A percentile compares a stretch with the other conserved stretches of the same genome.
Evolutionary conservation across 306 rosid species (phyloP).

Genomic region (Rosa persica): DNA sequence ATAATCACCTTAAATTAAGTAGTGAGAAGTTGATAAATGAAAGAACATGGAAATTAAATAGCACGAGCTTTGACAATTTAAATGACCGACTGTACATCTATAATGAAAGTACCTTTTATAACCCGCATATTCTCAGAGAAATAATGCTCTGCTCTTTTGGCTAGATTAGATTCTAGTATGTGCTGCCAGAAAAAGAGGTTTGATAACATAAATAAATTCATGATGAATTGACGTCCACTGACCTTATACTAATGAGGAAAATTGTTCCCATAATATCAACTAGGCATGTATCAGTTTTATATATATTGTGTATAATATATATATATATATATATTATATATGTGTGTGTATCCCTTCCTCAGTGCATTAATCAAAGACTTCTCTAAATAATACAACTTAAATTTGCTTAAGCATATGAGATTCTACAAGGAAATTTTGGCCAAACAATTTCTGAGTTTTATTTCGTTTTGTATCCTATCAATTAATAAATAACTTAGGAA

Average conservation of each 20-base stretch:
- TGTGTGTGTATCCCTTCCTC: too few species aligned
- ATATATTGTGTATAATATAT: too few species aligned
- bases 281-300: background rate
- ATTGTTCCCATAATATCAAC: background rate
- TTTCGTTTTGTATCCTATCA: background rate
- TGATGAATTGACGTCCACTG: background rate
- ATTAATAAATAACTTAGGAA: too few species aligned
- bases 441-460: too few species aligned
- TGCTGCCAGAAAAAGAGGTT: conserved; percentile 41
- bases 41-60: conserved; percentile 11
- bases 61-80: background rate
- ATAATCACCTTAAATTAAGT: conserved; percentile 26
- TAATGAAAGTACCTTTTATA: conserved; percentile 50
- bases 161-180: conserved; percentile 53
- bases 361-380: background rate
- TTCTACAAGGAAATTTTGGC: too few species aligned
- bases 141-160: conserved; percentile 89
- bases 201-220: background rate
- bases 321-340: too few species aligned
- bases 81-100: conserved; percentile 10
- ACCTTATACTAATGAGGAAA: background rate
- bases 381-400: background rate
- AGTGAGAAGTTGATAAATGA: conserved; percentile 14
- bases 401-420: too few species aligned
- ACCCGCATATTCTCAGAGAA: conserved; percentile 92